Evolutionary conservation across 1,139 yeast species (phyloP).

Genomic region (Pichia terricola): DNA sequence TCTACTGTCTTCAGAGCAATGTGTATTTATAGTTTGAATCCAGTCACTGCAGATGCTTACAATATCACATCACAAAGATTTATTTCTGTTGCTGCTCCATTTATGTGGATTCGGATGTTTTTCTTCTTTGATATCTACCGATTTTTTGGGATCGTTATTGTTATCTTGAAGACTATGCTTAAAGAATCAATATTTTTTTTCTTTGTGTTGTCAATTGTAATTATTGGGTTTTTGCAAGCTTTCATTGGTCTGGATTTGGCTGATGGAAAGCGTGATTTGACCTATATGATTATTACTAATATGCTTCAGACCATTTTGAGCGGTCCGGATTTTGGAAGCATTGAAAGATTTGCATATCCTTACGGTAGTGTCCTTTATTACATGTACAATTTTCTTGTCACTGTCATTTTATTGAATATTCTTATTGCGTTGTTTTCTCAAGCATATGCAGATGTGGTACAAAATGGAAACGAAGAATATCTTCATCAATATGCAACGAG

Average conservation of each 20-base stretch:
- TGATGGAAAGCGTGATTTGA: slow-evolving; percentile 74
- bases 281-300: slow-evolving; percentile 52
- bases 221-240: slow-evolving; percentile 78
- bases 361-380: slow-evolving; percentile 73
- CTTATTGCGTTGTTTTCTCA: slow-evolving; percentile 78
- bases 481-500: slow-evolving; percentile 79
- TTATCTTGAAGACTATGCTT: slow-evolving; percentile 79
- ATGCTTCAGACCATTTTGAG: slow-evolving; percentile 46
- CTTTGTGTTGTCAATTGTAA: slow-evolving; percentile 58
- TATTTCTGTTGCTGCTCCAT: slow-evolving; percentile 74
- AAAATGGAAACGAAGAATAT: slow-evolving; percentile 75
- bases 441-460: slow-evolving; percentile 74
- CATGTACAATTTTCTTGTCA: slow-evolving; percentile 63
- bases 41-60: slow-evolving; percentile 21
- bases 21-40: slow-evolving; percentile 32
- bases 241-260: slow-evolving; percentile 81
- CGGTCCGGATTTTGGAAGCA: slow-evolving; percentile 40
- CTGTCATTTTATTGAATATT: slow-evolving; percentile 68
- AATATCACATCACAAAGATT: slow-evolving; percentile 64
- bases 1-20: slow-evolving; percentile 50
- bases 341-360: slow-evolving; percentile 70
- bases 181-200: slow-evolving; percentile 76
- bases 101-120: slow-evolving; percentile 76
- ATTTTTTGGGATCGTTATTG: slow-evolving; percentile 85
- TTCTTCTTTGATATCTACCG: slow-evolving; percentile 69